These are phyloP conservation scores for Trypanosoma platydactyli DNA, from an alignment of 208 protist species.

Conservation along the genomic window DNA sequence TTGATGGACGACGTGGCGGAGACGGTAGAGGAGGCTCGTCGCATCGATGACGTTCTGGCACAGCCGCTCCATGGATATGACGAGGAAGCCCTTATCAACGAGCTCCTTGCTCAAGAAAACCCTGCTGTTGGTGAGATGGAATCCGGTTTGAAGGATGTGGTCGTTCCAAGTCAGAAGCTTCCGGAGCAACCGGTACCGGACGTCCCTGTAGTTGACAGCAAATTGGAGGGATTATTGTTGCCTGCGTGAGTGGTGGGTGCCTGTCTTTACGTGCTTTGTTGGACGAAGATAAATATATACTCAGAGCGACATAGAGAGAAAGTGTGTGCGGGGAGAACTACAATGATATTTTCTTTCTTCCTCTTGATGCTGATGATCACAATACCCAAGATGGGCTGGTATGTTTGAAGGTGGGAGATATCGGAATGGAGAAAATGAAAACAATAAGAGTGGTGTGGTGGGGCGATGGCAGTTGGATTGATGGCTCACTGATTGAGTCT, in stretches of 20 bases:
- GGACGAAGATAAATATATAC: too few species aligned
- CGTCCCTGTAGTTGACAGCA: background rate
- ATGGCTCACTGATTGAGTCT: too few species aligned
- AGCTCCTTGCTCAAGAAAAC: conserved; percentile 28
- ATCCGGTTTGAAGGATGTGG: background rate
- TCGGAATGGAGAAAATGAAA: too few species aligned
- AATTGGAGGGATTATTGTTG: background rate
- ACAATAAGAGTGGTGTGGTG: too few species aligned
- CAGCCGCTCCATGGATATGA: conserved; percentile 49
- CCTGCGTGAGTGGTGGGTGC: conserved; percentile 2
- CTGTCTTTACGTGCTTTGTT: too few species aligned
- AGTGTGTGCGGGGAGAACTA: too few species aligned
- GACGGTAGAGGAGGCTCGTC: conserved; percentile 64
- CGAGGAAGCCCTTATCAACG: conserved; percentile 66
- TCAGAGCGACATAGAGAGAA: too few species aligned
- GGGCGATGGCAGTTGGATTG: too few species aligned
- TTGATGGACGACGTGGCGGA: conserved; percentile 78
- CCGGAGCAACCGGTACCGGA: background rate
- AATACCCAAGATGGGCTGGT: too few species aligned
- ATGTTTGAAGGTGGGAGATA: too few species aligned
- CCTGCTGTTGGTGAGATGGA: background rate
- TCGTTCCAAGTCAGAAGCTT: conserved; percentile 22
- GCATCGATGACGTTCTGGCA: conserved; percentile 65
- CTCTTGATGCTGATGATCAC: too few species aligned
- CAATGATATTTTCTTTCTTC: too few species aligned